Evolutionary conservation across 2,329 filamentous ascomycete species (phyloP).

Genomic region (Claviceps pazoutovae): DNA sequence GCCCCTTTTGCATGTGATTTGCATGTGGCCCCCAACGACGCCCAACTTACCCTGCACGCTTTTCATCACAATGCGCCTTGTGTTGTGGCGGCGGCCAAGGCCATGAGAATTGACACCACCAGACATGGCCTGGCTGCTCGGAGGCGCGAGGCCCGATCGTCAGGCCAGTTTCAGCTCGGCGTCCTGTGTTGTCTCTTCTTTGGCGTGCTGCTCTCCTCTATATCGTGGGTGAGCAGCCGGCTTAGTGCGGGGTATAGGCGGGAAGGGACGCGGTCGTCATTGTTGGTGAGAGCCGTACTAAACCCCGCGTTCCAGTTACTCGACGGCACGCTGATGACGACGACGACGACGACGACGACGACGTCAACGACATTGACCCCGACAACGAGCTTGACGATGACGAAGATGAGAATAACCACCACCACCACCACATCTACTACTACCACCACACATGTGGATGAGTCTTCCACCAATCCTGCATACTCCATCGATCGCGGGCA

Average conservation of each 20-base stretch:
- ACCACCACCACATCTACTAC: too few relatives aligned
- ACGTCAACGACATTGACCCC: background rate
- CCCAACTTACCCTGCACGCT: background rate
- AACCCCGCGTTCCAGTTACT: background rate
- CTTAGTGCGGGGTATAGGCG: background rate
- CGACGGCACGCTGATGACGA: background rate
- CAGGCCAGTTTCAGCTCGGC: conserved; percentile 8
- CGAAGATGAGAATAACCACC: background rate
- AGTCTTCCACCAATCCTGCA: too few relatives aligned
- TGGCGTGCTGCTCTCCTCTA: conserved; percentile 7
- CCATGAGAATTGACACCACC: background rate
- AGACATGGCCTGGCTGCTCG: conserved; percentile 6
- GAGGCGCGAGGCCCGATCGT: conserved; percentile 9
- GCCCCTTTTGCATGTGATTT: too few relatives aligned
- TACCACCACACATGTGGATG: background rate
- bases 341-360: background rate
- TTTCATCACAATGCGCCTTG: background rate
- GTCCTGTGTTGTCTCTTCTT: conserved; percentile 7
- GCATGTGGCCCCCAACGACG: too few relatives aligned
- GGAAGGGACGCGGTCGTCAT: too few relatives aligned
- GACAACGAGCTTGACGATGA: background rate
- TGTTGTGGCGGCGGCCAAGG: background rate
- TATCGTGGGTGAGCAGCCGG: conserved; percentile 6
- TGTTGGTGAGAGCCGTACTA: background rate
- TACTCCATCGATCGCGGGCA: too few relatives aligned